A percentile compares a stretch with the other conserved stretches of the same genome.
Conservation (phyloP, 139 green algal species). For the Closterium sp. region DNA sequence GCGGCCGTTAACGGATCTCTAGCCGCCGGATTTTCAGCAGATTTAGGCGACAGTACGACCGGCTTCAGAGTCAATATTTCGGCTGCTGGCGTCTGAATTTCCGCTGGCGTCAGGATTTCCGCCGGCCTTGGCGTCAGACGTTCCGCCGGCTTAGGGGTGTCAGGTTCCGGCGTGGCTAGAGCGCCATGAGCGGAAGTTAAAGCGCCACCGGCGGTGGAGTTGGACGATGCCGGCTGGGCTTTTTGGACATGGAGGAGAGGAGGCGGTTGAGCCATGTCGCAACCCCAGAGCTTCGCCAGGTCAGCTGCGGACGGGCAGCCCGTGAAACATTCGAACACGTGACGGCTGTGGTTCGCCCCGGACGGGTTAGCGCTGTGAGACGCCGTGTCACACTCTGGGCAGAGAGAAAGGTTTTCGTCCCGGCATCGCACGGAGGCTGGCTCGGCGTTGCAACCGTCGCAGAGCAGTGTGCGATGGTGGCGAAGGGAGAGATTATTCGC, state of each 20-base stretch:
- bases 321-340: constrained; percentile 27
- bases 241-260: not conserved
- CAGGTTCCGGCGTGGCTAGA: not conserved
- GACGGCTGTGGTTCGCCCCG: not conserved
- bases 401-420: constrained; percentile 16
- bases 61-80: no score
- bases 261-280: not conserved
- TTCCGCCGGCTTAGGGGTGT: not conserved
- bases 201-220: not conserved
- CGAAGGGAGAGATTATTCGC: constrained; percentile 18
- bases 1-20: not conserved
- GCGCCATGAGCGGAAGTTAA: not conserved
- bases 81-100: no score
- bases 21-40: no score
- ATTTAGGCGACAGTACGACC: no score
- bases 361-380: not conserved
- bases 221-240: not conserved
- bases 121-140: not conserved
- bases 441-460: constrained; percentile 3
- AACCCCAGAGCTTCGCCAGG: constrained; percentile 21
- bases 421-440: constrained; percentile 17
- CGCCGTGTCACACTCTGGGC: not conserved
- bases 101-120: no score
- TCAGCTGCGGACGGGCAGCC: constrained; percentile 18
- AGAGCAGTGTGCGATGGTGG: constrained; percentile 13